Evolutionary conservation across 1,139 yeast genomes (phyloP).

Genomic region (Saccharomyces hybrid): DNA sequence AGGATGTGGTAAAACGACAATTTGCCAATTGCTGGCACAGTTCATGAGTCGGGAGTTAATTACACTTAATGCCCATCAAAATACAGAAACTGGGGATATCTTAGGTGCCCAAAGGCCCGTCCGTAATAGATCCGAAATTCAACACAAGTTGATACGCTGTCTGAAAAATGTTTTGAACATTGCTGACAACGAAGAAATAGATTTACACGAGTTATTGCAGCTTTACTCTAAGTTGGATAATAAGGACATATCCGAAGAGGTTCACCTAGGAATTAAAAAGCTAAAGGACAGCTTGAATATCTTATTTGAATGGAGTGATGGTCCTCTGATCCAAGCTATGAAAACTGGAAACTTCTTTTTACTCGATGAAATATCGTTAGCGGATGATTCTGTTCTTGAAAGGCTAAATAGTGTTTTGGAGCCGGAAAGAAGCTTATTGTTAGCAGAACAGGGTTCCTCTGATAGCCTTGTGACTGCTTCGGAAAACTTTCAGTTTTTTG

Average conservation of each 20-base stretch:
- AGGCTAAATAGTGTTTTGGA: conserved; percentile 90
- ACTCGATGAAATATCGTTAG: conserved; percentile 91
- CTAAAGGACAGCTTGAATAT: conserved; percentile 42
- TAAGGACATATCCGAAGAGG: conserved; percentile 21
- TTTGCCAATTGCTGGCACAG: conserved; percentile 76
- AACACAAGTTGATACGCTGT: conserved; percentile 36
- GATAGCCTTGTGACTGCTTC: conserved; percentile 61
- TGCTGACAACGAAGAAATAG: conserved; percentile 5
- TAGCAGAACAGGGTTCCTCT: conserved; percentile 85
- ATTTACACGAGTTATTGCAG: conserved; percentile 37
- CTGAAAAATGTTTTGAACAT: conserved; percentile 34
- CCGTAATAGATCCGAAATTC: conserved; percentile 66
- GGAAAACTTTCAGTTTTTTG: conserved; percentile 75
- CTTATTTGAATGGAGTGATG: conserved; percentile 93
- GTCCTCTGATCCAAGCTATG: conserved; percentile 82
- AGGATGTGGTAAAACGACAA: conserved; percentile 98
- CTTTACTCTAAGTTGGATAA: conserved; percentile 33
- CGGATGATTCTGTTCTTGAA: conserved; percentile 95
- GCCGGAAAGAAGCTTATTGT: conserved; percentile 76
- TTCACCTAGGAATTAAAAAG: conserved; percentile 25
- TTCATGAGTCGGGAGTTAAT: conserved; percentile 49
- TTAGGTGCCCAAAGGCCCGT: conserved; percentile 96
- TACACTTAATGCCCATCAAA: conserved; percentile 91
- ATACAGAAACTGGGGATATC: conserved; percentile 94
- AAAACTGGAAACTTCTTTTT: conserved; percentile 71